Conservation (phyloP, 257 asterid genomes). For the Cruciata laevipes region DNA sequence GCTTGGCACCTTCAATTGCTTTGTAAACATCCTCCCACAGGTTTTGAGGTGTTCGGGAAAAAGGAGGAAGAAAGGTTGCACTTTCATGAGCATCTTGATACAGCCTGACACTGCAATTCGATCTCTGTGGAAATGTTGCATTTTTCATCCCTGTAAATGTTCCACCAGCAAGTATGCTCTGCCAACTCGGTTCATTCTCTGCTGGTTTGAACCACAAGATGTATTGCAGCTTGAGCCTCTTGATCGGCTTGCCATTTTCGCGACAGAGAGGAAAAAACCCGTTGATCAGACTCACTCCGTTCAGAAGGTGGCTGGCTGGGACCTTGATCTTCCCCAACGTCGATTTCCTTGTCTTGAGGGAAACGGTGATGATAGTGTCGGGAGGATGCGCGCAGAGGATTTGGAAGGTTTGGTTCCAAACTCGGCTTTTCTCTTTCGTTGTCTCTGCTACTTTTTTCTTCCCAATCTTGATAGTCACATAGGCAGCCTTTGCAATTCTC, state of each 20-base stretch:
- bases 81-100: slow-evolving; percentile 86
- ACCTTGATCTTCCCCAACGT: slow-evolving; percentile 50
- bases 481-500: slow-evolving; percentile 44
- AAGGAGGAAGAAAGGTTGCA: slow-evolving; percentile 48
- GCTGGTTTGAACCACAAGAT: slow-evolving; percentile 80
- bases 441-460: slow-evolving; percentile 65
- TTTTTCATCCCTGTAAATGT: slow-evolving; percentile 57
- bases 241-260: slow-evolving; percentile 42
- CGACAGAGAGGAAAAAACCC: slow-evolving; percentile 59
- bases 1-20: slow-evolving; percentile 79
- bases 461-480: slow-evolving; percentile 63
- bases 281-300: slow-evolving; percentile 46
- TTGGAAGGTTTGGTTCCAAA: slow-evolving; percentile 82
- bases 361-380: slow-evolving; percentile 50
- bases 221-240: slow-evolving; percentile 48
- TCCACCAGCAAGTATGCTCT: slow-evolving; percentile 36
- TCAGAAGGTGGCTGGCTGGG: slow-evolving; percentile 39
- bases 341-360: slow-evolving; percentile 46
- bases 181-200: slow-evolving; percentile 53
- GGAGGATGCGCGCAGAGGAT: slow-evolving; percentile 76
- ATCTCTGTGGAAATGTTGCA: slow-evolving; percentile 58
- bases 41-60: slow-evolving; percentile 35
- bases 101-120: slow-evolving; percentile 49
- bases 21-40: slow-evolving; percentile 80
- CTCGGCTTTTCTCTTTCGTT: slow-evolving; percentile 38